Evolutionary conservation across 768 basidiomycete species (phyloP).

Genomic region (Tricholoma flavovirens): DNA sequence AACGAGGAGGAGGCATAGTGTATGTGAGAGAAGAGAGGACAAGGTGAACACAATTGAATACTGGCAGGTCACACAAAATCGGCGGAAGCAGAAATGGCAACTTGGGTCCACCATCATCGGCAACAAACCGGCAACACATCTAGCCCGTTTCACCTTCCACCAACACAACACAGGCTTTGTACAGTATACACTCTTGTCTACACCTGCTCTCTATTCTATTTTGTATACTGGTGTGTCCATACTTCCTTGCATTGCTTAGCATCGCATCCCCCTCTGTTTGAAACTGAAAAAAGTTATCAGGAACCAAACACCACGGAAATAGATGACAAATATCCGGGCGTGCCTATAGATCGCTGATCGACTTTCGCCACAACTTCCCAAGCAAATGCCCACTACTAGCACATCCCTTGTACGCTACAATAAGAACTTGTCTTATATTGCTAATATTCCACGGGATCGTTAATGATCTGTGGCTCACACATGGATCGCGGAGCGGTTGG

Average conservation of each 20-base stretch:
- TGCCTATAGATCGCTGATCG: conserved; percentile 1
- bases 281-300: too few species aligned
- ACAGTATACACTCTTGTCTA: not conserved
- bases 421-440: too few species aligned
- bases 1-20: conserved; percentile 16
- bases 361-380: not conserved
- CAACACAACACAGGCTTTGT: too few species aligned
- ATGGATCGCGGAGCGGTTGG: not conserved
- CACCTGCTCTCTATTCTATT: not conserved
- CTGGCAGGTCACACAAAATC: conserved; percentile 30
- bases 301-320: not conserved
- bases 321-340: conserved; percentile 4
- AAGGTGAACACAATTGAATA: conserved; percentile 26
- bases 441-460: not conserved
- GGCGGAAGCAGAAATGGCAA: conserved; percentile 22
- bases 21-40: conserved; percentile 31
- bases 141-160: conserved; percentile 13
- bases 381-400: too few species aligned
- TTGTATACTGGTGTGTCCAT: not conserved
- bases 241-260: not conserved
- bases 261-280: too few species aligned
- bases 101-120: conserved; percentile 14
- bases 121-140: conserved; percentile 7
- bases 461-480: too few species aligned
- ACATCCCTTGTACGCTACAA: too few species aligned